These are phyloP conservation scores for Calonectria naviculata DNA, from an alignment of 2,329 filamentous ascomycete species.

Conservation along the genomic window DNA sequence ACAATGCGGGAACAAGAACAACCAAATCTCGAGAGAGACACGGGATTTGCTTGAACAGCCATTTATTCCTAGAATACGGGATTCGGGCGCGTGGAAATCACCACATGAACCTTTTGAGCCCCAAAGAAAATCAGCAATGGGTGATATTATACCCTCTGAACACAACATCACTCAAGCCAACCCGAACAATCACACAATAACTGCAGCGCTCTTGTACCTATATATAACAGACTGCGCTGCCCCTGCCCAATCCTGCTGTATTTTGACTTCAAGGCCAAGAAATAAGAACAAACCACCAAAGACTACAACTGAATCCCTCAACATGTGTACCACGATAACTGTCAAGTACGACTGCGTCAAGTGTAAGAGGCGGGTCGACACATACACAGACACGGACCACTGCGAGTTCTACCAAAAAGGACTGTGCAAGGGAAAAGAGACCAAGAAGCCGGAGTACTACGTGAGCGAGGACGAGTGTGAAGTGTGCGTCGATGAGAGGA, in stretches of 20 bases:
- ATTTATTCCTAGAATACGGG: background rate
- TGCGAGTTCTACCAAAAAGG: constrained; percentile 8
- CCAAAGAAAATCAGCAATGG: background rate
- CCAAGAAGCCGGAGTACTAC: constrained; percentile 14
- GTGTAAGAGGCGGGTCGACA: constrained; percentile 4
- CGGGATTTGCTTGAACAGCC: background rate
- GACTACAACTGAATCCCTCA: background rate
- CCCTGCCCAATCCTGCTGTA: background rate
- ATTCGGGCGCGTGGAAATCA: background rate
- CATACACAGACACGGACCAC: background rate
- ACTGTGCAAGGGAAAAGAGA: constrained; percentile 6
- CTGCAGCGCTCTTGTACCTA: background rate
- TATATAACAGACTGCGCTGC: background rate
- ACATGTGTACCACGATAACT: background rate
- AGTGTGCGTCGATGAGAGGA: constrained; percentile 23
- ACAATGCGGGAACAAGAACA: background rate
- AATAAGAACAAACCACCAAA: background rate
- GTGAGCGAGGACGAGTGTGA: constrained; percentile 25
- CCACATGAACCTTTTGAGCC: background rate
- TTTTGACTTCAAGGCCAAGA: background rate
- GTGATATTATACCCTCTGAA: background rate
- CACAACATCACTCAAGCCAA: background rate
- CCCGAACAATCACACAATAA: background rate
- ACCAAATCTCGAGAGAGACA: background rate
- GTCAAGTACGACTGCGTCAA: background rate